Percentiles rank a stretch among this genome's conserved stretches.
phyloP scores from a whole-genome alignment of 2,329 filamentous ascomycete genomes.

The Stagonosporopsis tanaceti region DNA sequence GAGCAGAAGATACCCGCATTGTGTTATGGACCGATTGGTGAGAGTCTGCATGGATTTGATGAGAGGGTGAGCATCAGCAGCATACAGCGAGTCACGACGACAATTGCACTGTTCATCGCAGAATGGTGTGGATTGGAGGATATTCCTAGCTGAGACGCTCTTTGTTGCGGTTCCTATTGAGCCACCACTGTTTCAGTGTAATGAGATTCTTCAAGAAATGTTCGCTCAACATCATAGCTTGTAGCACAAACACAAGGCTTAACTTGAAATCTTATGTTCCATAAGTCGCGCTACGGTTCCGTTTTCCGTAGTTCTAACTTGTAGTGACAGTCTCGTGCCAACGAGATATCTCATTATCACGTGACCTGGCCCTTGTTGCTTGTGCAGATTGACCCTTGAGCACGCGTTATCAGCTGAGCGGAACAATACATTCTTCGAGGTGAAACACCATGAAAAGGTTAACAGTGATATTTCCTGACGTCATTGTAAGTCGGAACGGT shows the following conservation, averaged over 20 bases:
- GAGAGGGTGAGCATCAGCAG: conserved; percentile 30
- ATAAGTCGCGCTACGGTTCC: too few species aligned
- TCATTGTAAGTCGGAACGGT: background rate
- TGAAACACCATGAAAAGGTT: background rate
- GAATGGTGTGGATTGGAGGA: conserved; percentile 32
- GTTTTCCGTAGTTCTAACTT: too few species aligned
- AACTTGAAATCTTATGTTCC: too few species aligned
- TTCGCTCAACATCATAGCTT: too few species aligned
- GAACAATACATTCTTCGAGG: too few species aligned
- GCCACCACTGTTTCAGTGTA: background rate
- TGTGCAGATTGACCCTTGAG: background rate
- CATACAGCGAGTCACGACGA: conserved; percentile 27
- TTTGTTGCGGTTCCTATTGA: too few species aligned
- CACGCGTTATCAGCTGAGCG: background rate
- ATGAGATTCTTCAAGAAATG: background rate
- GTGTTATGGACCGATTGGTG: conserved; percentile 29
- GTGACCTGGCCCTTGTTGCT: background rate
- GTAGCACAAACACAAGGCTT: too few species aligned
- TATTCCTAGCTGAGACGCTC: background rate
- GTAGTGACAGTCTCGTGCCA: too few species aligned
- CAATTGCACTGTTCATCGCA: conserved; percentile 30
- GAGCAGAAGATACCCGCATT: conserved; percentile 33
- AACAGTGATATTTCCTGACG: background rate
- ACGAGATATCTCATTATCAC: background rate
- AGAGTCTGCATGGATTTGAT: conserved; percentile 28